Percentiles rank a stretch among this genome's conserved stretches.
Evolutionary conservation across 2,329 filamentous ascomycete genomes (phyloP).

Genomic region (Ophiocordyceps polyrhachis-furcata): DNA sequence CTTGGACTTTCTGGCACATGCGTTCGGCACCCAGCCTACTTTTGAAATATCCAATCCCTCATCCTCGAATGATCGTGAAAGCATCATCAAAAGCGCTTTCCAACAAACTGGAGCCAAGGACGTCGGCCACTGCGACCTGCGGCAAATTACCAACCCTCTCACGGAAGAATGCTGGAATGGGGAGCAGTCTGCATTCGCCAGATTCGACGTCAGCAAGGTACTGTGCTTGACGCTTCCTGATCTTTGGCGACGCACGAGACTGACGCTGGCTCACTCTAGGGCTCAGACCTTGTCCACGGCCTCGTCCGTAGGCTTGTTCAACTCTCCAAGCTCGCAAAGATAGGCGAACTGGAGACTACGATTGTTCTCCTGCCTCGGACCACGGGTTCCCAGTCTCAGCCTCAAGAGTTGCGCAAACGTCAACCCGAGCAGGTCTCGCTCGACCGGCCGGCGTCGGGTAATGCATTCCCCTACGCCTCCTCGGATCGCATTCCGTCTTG

Average conservation of each 20-base stretch:
- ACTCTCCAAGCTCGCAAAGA: slow-evolving; percentile 24
- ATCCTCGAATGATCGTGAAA: slow-evolving; percentile 20
- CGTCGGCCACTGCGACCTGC: slow-evolving; percentile 18
- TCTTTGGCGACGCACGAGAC: slow-evolving; percentile 4
- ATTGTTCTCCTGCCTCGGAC: slow-evolving; percentile 34
- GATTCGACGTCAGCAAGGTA: slow-evolving; percentile 27
- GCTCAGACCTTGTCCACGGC: slow-evolving; percentile 21
- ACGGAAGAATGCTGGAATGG: slow-evolving; percentile 25
- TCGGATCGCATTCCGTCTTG: slow-evolving; percentile 44
- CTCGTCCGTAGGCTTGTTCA: slow-evolving; percentile 25
- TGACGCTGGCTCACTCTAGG: slow-evolving; percentile 12
- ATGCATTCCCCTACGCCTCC: slow-evolving; percentile 11
- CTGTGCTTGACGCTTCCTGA: not conserved
- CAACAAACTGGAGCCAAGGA: slow-evolving; percentile 18
- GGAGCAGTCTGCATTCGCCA: slow-evolving; percentile 19
- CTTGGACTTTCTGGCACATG: slow-evolving; percentile 22
- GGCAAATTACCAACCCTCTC: slow-evolving; percentile 21
- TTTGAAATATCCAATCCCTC: slow-evolving; percentile 31
- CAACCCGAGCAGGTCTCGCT: slow-evolving; percentile 24
- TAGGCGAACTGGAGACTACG: slow-evolving; percentile 35
- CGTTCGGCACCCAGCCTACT: slow-evolving; percentile 18
- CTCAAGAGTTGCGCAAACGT: slow-evolving; percentile 27
- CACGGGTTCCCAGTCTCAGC: slow-evolving; percentile 21
- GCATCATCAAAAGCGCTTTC: slow-evolving; percentile 23
- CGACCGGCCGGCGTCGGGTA: not conserved